phyloP scores from a whole-genome alignment of 139 green algal species.

The Chlamydomonas urium region DNA sequence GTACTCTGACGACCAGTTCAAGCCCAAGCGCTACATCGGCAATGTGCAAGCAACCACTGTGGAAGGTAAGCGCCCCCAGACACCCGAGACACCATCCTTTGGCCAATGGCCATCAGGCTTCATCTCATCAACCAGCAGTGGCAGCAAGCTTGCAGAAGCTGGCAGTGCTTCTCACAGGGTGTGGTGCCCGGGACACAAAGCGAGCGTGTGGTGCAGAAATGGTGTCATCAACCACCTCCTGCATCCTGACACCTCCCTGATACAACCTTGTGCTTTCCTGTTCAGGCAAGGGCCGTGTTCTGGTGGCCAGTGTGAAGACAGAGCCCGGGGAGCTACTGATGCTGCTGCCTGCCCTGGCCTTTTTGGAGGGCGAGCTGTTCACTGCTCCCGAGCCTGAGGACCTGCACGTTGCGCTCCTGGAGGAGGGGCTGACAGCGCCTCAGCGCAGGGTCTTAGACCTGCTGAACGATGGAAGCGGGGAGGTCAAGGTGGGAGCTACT shows the following conservation, averaged over 20 bases:
- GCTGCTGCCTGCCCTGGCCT: constrained; percentile 8
- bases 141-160: background rate
- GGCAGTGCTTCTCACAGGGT: background rate
- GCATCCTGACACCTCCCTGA: background rate
- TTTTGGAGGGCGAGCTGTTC: constrained; percentile 5
- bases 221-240: background rate
- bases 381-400: constrained; percentile 9
- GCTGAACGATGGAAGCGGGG: too few relatives aligned
- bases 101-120: too few relatives aligned
- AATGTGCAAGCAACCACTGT: background rate
- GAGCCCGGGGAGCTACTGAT: background rate
- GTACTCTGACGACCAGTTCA: constrained; percentile 1
- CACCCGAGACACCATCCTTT: too few relatives aligned
- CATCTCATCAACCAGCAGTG: too few relatives aligned
- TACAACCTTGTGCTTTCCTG: background rate
- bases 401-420: background rate
- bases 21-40: background rate
- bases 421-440: background rate
- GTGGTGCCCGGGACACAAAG: background rate
- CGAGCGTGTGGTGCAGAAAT: background rate
- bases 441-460: too few relatives aligned
- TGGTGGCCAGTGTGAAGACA: background rate
- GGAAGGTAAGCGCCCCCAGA: background rate
- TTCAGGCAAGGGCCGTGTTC: background rate
- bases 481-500: too few relatives aligned